phyloP scores from a whole-genome alignment of 306 rosid species.

The Cucumis cinereus region DNA sequence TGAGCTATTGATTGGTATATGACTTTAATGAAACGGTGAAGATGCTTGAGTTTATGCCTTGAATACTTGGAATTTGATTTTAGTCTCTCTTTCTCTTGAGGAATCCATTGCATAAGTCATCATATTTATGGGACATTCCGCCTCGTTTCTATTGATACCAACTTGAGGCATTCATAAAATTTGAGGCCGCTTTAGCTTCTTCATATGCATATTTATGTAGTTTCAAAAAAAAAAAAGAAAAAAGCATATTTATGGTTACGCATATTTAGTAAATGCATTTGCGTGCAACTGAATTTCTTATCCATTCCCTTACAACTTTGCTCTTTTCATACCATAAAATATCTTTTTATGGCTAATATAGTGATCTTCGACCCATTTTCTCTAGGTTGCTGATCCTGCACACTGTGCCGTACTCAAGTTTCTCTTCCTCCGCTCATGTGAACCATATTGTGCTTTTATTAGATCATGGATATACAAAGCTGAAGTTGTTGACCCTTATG shows the following conservation, averaged over 20 bases:
- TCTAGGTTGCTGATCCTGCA: conserved; percentile 92
- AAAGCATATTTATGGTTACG: neutral
- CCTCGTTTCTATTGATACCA: neutral
- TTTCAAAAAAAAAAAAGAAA: no score
- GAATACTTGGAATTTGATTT: neutral
- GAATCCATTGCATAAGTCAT: neutral
- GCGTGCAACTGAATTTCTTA: neutral
- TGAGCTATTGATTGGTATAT: neutral
- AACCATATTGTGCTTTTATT: conserved; percentile 81
- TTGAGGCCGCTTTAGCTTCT: neutral
- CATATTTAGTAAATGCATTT: neutral
- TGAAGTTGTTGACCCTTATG: conserved; percentile 80
- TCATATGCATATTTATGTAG: neutral
- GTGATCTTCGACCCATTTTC: conserved; percentile 3
- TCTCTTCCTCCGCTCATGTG: conserved; percentile 76
- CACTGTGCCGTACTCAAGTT: conserved; percentile 67
- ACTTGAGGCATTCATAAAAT: neutral
- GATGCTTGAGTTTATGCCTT: neutral
- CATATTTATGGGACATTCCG: neutral
- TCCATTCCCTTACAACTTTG: neutral
- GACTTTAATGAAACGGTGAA: neutral
- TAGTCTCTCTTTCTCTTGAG: neutral
- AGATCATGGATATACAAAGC: conserved; percentile 96
- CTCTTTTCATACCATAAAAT: neutral
- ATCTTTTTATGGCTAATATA: neutral